Evolutionary conservation across 352 stramenopile genomes (phyloP).

Genomic region (Globisporangium okanoganense): DNA sequence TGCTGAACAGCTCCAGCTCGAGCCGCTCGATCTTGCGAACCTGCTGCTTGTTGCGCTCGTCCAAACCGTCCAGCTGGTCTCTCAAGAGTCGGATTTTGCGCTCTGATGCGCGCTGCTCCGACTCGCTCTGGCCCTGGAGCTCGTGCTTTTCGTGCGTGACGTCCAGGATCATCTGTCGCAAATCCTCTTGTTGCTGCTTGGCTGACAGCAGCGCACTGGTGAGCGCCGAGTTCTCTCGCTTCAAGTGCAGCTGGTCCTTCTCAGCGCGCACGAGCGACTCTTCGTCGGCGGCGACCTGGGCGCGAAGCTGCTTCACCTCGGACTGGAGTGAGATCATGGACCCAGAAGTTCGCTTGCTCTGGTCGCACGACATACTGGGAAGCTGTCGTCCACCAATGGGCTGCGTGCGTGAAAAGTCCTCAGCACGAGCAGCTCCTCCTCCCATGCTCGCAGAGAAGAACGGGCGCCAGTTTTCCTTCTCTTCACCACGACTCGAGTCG

Average conservation of each 20-base stretch:
- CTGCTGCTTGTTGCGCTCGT: conserved; percentile 21
- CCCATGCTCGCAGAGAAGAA: conserved; percentile 22
- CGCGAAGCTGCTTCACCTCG: conserved; percentile 43
- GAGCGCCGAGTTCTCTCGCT: conserved; percentile 43
- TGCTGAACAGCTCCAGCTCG: conserved; percentile 12
- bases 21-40: conserved; percentile 10
- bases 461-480: conserved; percentile 23
- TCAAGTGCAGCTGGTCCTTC: conserved; percentile 32
- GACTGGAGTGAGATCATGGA: conserved; percentile 40
- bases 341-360: conserved; percentile 33
- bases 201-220: conserved; percentile 34
- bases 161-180: conserved; percentile 40
- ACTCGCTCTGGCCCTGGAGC: conserved; percentile 36
- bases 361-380: conserved; percentile 21
- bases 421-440: not conserved
- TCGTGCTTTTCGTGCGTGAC: conserved; percentile 51
- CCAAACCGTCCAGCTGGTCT: conserved; percentile 28
- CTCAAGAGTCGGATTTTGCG: conserved; percentile 27
- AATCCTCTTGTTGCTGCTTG: conserved; percentile 56
- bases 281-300: conserved; percentile 34
- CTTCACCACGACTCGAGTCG: conserved; percentile 34
- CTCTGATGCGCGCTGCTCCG: conserved; percentile 28
- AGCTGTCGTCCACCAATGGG: not conserved
- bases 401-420: conserved; percentile 33
- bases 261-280: conserved; percentile 41